Evolutionary conservation across 768 basidiomycete genomes (phyloP), one percentile per base, ranked within the genome.

Genomic region (Cyclocybe cylindracea): DNA sequence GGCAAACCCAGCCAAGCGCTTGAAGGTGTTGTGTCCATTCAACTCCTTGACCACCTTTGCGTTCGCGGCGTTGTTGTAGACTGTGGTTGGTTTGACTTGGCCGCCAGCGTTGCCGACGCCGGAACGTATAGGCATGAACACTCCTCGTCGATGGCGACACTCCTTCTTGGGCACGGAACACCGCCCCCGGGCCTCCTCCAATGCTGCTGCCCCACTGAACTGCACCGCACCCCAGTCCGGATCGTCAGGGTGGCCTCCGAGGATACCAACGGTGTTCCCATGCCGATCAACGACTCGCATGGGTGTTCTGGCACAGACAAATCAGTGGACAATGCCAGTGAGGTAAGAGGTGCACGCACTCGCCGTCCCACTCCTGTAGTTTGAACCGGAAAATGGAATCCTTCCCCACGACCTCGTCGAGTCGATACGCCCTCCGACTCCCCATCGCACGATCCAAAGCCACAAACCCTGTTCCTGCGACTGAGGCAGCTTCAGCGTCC

Each of bases 101-200:
- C 52, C 48, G 7, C 52, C 48, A 10, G 44, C 56, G 7, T 43
- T 32, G 29, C 48, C 50, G 2, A 57, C 41, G 8, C 56, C 44
- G 18, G 24, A 41, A 4, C 37, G 16, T 1, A 57, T 38, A 36
- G 47, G 32, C 14, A n/a, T 31, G 16, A 53, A 57, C 1, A 14
- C 39, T 0, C 55, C 55, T 2, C 5, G 24, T 24, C 24, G 5
- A 24, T 24, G 24, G 24, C 24, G 5, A 2, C 24, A 2, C 24
- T 24, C 24, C 24, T 24, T 24, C 24, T 24, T 2, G 5, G 24
- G 24, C 5, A 24, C 24, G 24, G 24, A 24, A 5, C 24, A 24
- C 24, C 51, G 41, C 6, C 36, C 2, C 6, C 41, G 40, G 4
- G 10, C 14, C 3, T 39, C 10, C 33, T 48, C 42, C 16, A 46